A percentile compares a stretch with the other conserved stretches of the same genome.
phyloP scores from a whole-genome alignment of 257 asterid species.

The Primulina eburnea region DNA sequence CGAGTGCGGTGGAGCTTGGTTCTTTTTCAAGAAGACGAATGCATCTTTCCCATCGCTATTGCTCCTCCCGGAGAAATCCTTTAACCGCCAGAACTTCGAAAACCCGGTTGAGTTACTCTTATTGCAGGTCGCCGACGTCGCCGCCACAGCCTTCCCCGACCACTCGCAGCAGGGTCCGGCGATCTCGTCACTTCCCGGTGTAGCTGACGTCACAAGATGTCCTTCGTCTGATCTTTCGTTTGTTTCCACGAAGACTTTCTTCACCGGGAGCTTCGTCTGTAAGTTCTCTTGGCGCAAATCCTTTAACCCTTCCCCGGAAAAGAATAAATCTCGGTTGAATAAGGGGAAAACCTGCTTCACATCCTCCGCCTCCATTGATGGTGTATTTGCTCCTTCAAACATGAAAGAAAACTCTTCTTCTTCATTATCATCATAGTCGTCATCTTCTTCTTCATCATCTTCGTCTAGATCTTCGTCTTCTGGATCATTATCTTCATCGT shows the following conservation, averaged over 20 bases:
- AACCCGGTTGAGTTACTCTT: constrained; percentile 68
- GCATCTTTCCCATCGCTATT: constrained; percentile 90
- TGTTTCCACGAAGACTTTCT: constrained; percentile 46
- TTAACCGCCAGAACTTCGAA: constrained; percentile 55
- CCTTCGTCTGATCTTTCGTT: neutral
- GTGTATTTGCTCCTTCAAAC: constrained; percentile 25
- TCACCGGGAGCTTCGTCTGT: constrained; percentile 31
- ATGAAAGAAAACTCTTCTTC: constrained; percentile 56
- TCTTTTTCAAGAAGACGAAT: constrained; percentile 59
- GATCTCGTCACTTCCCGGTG: constrained; percentile 28
- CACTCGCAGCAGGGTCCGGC: constrained; percentile 57
- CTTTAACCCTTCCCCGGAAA: constrained; percentile 19
- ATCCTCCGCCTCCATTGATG: constrained; percentile 56
- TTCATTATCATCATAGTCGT: neutral
- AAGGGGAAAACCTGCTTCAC: constrained; percentile 51
- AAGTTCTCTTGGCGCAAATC: constrained; percentile 6
- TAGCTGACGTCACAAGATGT: constrained; percentile 11
- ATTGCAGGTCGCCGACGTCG: constrained; percentile 8
- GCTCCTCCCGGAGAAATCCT: constrained; percentile 51
- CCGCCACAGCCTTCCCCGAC: constrained; percentile 43
- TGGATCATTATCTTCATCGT: neutral
- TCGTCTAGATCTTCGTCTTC: neutral
- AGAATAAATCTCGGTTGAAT: constrained; percentile 38
- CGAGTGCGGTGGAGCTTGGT: constrained; percentile 24
- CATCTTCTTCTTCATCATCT: neutral